These are phyloP conservation scores for Sphaceloma murrayae DNA, from an alignment of 2,329 filamentous ascomycete species.

Conservation along the genomic window DNA sequence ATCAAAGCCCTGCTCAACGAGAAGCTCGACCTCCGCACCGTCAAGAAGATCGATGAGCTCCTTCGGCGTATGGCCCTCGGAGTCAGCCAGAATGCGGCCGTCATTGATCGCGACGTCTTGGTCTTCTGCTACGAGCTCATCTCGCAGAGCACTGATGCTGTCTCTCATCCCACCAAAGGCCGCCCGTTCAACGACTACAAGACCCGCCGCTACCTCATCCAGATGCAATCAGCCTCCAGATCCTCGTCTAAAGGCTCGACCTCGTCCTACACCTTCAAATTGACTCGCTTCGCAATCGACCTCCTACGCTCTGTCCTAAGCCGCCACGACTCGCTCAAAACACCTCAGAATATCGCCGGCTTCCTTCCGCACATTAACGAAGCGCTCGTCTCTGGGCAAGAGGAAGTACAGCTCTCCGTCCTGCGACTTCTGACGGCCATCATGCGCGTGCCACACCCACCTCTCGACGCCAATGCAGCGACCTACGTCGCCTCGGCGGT, in stretches of 20 bases:
- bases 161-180: constrained; percentile 27
- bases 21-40: constrained; percentile 71
- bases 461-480: constrained; percentile 59
- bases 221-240: constrained; percentile 65
- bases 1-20: constrained; percentile 71
- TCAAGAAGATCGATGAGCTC: constrained; percentile 84
- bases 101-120: constrained; percentile 71
- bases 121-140: constrained; percentile 93
- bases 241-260: constrained; percentile 61
- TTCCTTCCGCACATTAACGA: constrained; percentile 88
- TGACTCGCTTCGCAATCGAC: constrained; percentile 80
- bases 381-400: constrained; percentile 69
- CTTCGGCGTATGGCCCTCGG: constrained; percentile 75
- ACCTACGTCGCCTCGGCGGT: constrained; percentile 80
- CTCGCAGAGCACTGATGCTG: constrained; percentile 52
- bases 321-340: constrained; percentile 74
- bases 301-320: constrained; percentile 75
- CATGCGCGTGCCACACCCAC: constrained; percentile 67
- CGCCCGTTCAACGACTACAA: constrained; percentile 47
- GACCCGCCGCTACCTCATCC: constrained; percentile 66
- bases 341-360: constrained; percentile 65
- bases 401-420: constrained; percentile 84
- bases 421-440: constrained; percentile 78
- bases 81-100: constrained; percentile 68
- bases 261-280: constrained; percentile 75